Percentiles rank a stretch among this genome's conserved stretches.
Conservation (phyloP, 1,284 basidiomycete species). For the Leccinum solheimii region DNA sequence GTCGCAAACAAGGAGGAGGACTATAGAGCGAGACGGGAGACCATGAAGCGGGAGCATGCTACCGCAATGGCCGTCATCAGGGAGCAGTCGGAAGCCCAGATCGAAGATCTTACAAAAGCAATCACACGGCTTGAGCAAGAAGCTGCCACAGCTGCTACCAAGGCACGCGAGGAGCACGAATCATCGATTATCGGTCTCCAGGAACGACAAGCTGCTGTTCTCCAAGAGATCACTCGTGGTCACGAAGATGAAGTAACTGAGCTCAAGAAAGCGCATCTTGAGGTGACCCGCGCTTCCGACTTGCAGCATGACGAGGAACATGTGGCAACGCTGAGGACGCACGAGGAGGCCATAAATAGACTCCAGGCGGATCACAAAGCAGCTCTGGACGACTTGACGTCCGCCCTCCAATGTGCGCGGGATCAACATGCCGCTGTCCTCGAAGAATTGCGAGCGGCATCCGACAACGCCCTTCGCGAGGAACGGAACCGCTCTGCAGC, state of each 20-base stretch:
- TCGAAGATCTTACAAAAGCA: conserved; percentile 48
- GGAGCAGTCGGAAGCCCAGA: conserved; percentile 46
- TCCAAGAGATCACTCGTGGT: conserved; percentile 54
- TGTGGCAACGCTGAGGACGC: conserved; percentile 35
- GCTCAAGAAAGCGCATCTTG: conserved; percentile 48
- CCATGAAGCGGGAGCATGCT: conserved; percentile 43
- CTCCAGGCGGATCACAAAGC: conserved; percentile 49
- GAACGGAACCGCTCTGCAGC: conserved; percentile 43
- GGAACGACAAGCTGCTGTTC: conserved; percentile 55
- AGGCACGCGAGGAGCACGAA: conserved; percentile 51
- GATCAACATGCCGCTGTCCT: conserved; percentile 47
- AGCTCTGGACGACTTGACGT: conserved; percentile 45
- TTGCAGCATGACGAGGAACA: conserved; percentile 38
- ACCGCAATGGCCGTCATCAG: conserved; percentile 35
- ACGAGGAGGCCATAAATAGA: conserved; percentile 42
- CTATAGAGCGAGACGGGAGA: conserved; percentile 45
- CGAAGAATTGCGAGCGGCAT: conserved; percentile 40
- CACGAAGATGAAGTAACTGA: conserved; percentile 54
- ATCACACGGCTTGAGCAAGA: conserved; percentile 50
- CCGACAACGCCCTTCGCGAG: conserved; percentile 40
- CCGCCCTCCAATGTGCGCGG: conserved; percentile 44
- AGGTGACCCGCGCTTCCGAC: conserved; percentile 33
- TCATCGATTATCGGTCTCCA: conserved; percentile 47
- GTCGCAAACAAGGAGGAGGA: conserved; percentile 61
- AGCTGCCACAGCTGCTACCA: conserved; percentile 38